Evolutionary conservation across 1,284 basidiomycete genomes (phyloP), one percentile per base, ranked within the genome.

Genomic region (Ceraceosorus guamensis): DNA sequence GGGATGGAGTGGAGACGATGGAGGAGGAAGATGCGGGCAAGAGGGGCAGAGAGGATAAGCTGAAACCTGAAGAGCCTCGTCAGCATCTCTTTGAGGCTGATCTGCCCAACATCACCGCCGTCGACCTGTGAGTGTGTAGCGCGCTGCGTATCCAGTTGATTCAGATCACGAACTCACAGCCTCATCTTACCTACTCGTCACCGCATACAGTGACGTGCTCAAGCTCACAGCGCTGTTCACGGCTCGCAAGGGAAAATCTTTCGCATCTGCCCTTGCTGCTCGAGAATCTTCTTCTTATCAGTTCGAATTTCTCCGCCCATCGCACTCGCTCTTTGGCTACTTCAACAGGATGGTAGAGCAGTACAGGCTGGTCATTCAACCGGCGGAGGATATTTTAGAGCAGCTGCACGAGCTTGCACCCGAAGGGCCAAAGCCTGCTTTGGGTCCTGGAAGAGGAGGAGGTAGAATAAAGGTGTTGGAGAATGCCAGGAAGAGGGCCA

Each of bases 331-430:
- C 35, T 98, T 93, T 72, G 86, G 87, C 52, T 93, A 89, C 79
- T 99, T 97, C 81, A 97, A 98, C 78, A 85, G 88, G 18, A 84
- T 97, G 77, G 91, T 97, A 60, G 91, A 97, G 73, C 91, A 95
- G 77, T 98, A 98, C 78, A 85, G 85, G 53, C 91, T 88, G 78
- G 84, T 98, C 62, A 81, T 98, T 71, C 83, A 89, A 59, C 91
- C 95, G 48, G 83, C 83, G 60, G 83, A 85, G 67, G 87, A 88
- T 62, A 80, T 81, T 55, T 79, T 93, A 68, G 1, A 62, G 50
- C 37, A n/a, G 8, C 8, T 41, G 8, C 8, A 41, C 37, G 37
- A 41, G 8, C 8, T 41, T n/a, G n/a, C 37, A 41, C 37, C 37
- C 8, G 37, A 8, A 41, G 35, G 39, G 37, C n/a, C 35, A 35